Conservation (phyloP, 331 rosid species). For the Quercus tomentella region DNA sequence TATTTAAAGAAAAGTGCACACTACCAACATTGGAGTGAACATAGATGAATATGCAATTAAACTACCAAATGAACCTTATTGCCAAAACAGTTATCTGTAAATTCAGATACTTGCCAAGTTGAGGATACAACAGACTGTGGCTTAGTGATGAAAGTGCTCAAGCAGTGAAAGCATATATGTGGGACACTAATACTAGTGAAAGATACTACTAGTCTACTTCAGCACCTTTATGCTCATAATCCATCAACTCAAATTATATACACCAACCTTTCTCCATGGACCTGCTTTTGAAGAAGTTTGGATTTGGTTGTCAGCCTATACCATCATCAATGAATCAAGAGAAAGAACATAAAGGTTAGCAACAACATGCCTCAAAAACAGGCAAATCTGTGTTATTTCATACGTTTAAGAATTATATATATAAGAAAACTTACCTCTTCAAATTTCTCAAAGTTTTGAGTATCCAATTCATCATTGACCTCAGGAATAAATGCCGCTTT, state of each 20-base stretch:
- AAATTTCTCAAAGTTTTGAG: slow-evolving; percentile 98
- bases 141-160: not conserved
- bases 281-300: slow-evolving; percentile 81
- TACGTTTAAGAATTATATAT: not conserved
- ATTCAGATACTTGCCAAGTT: not conserved
- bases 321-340: slow-evolving; percentile 18
- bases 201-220: not conserved
- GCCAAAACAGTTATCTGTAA: not conserved
- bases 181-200: not conserved
- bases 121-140: not conserved
- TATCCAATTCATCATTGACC: slow-evolving; percentile 94
- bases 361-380: slow-evolving; percentile 5
- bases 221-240: slow-evolving; percentile 6
- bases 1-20: not conserved
- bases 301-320: slow-evolving; percentile 65
- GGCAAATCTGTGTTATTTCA: slow-evolving; percentile 11
- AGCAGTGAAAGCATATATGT: slow-evolving; percentile 13
- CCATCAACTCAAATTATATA: slow-evolving; percentile 18
- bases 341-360: slow-evolving; percentile 20
- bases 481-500: slow-evolving; percentile 99
- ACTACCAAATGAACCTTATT: not conserved
- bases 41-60: not conserved
- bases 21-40: not conserved
- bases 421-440: slow-evolving; percentile 64
- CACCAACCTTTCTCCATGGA: slow-evolving; percentile 97